A percentile compares a stretch with the other conserved stretches of the same genome.
Conservation (phyloP, 2,329 filamentous ascomycete species). For the Fusarium sp. region DNA sequence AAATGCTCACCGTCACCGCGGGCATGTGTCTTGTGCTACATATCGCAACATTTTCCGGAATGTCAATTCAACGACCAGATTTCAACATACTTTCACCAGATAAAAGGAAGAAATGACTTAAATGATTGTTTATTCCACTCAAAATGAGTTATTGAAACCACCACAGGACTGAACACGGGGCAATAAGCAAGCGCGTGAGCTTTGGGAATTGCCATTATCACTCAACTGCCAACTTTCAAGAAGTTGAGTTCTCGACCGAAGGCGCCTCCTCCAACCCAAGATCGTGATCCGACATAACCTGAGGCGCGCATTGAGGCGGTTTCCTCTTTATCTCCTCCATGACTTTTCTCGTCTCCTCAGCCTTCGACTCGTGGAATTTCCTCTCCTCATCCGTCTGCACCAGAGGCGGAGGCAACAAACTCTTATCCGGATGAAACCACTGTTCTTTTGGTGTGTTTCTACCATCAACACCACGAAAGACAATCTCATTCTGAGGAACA, state of each 20-base stretch:
- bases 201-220: too few species aligned
- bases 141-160: too few species aligned
- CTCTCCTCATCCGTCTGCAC: neutral
- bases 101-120: too few species aligned
- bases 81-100: too few species aligned
- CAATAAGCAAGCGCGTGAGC: too few species aligned
- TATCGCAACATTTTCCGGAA: neutral
- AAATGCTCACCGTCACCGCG: neutral
- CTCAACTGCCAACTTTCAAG: too few species aligned
- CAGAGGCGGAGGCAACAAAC: neutral
- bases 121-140: too few species aligned
- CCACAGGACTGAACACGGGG: too few species aligned
- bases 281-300: constrained; percentile 1
- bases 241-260: neutral
- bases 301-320: neutral
- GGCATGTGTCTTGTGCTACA: neutral
- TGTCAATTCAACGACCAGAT: too few species aligned
- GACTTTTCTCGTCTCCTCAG: neutral
- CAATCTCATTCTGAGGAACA: neutral
- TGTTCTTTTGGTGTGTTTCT: neutral
- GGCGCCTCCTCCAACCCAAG: neutral
- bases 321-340: too few species aligned
- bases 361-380: neutral
- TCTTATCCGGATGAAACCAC: too few species aligned
- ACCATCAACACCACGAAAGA: constrained; percentile 6